Evolutionary conservation across 805 yeast species (phyloP).

Genomic region (Candida sakaeoensis): DNA sequence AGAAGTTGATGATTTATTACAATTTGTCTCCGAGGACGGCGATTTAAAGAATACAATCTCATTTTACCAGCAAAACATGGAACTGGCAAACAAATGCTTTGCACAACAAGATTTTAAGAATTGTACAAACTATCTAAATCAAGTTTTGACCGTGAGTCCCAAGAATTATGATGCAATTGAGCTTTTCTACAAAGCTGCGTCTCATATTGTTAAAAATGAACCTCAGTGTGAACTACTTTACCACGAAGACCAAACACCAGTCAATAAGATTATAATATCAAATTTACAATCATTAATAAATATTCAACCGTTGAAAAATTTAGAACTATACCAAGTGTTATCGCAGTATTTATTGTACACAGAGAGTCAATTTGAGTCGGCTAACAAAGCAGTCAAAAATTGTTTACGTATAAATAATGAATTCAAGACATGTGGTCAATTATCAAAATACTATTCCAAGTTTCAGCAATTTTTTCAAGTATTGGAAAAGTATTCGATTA

Average conservation of each 20-base stretch:
- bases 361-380: constrained; percentile 48
- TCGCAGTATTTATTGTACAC: constrained; percentile 42
- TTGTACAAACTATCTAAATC: constrained; percentile 26
- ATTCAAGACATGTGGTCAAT: constrained; percentile 50
- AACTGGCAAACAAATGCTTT: constrained; percentile 2
- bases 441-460: constrained; percentile 52
- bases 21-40: constrained; percentile 11
- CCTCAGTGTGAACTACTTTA: neutral
- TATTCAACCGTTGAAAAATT: constrained; percentile 23
- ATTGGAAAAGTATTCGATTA: constrained; percentile 44
- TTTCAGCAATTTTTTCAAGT: constrained; percentile 36
- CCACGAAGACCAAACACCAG: constrained; percentile 6
- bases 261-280: constrained; percentile 17
- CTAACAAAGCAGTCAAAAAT: constrained; percentile 51
- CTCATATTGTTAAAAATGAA: constrained; percentile 8
- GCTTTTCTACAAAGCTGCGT: constrained; percentile 8
- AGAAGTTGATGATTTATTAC: constrained; percentile 30
- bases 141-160: constrained; percentile 38
- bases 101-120: constrained; percentile 15
- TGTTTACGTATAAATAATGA: constrained; percentile 82
- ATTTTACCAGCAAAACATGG: constrained; percentile 12
- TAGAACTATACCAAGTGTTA: constrained; percentile 21
- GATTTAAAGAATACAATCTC: constrained; percentile 15
- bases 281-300: constrained; percentile 26
- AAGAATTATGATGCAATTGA: constrained; percentile 22